Base-by-base conservation (phyloP, 441 rosid species). In the Manihot esculenta region DNA sequence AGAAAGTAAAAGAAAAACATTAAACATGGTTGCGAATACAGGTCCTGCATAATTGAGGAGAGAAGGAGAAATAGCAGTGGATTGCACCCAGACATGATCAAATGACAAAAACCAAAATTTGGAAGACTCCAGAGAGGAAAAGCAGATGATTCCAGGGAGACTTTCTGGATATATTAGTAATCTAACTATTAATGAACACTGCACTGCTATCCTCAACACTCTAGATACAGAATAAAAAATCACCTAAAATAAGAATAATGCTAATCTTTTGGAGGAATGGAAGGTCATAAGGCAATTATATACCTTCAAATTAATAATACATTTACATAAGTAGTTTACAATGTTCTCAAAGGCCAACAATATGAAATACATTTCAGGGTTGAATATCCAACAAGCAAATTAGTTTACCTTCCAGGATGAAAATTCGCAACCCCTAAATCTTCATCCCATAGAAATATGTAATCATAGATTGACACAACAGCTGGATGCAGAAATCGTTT, bases 401-500 rank as follows among this genome's bases (percentile, higher is more conserved):
- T 33, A 59, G 10, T 42, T 72, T 82, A 94, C 98, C 91, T 87
- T 82, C 75, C 70, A 24, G 99, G 99, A 80, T 85, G 41, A 67
- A 94, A 94, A 76, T 90, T 67, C 47, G 85, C 75, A 60, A 92
- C 96, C 64, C 98, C 99, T 71, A 94, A 84, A 82, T 94, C 99
- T 80, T 94, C 99, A 62, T 94, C 99, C 97, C 98, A 90, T 30
- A 94, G 90, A 79, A 95, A 95, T 73, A 92, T 76, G 78, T 91
- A 95, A 81, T 92, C 98, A 75, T 95, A 95, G 51, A 70, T 67
- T 10, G 93, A 83, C 38, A 92, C 96, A 59, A 95, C 77, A 65
- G 88, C 97, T 18, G 98, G 99, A 80, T 94, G 99, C 66, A 95
- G 84, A 77, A 94, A 94, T 60, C 99, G 90, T 75, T 95, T 95